Conservation (phyloP, 352 stramenopile genomes). For the Pythium biforme region DNA sequence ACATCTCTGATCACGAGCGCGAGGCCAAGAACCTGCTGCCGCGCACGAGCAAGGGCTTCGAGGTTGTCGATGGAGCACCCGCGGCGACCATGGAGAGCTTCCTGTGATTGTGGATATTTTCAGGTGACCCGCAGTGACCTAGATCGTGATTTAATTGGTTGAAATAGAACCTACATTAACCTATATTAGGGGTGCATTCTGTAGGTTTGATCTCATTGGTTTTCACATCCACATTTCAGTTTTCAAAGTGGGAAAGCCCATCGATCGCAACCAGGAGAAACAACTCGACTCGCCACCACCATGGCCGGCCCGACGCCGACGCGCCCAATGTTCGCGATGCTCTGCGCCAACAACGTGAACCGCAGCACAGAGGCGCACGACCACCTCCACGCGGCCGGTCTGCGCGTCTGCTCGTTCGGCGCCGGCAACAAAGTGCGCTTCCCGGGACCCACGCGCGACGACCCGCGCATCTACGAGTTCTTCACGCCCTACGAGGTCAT, state of each 20-base stretch:
- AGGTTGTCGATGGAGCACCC: slow-evolving; percentile 66
- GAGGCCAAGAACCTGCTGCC: slow-evolving; percentile 34
- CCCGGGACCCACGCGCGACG: slow-evolving; percentile 67
- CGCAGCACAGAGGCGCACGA: slow-evolving; percentile 88
- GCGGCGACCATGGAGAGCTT: slow-evolving; percentile 73
- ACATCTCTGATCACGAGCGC: slow-evolving; percentile 18
- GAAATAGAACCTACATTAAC: slow-evolving; percentile 21
- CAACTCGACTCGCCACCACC: neutral
- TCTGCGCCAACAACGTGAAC: slow-evolving; percentile 91
- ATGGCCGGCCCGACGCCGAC: slow-evolving; percentile 11
- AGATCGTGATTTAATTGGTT: slow-evolving; percentile 14
- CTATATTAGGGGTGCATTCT: neutral
- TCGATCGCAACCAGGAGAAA: too few relatives aligned
- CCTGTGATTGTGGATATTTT: slow-evolving; percentile 25
- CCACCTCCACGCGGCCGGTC: slow-evolving; percentile 68
- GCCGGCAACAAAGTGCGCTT: slow-evolving; percentile 87
- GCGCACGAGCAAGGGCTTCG: slow-evolving; percentile 67
- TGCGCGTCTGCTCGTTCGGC: slow-evolving; percentile 84
- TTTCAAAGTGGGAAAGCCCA: too few relatives aligned
- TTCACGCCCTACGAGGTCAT: slow-evolving; percentile 88
- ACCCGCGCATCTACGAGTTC: slow-evolving; percentile 85
- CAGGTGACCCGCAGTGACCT: neutral
- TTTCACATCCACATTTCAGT: too few relatives aligned
- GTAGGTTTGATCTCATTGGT: slow-evolving; percentile 7
- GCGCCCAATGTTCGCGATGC: slow-evolving; percentile 80